Evolutionary conservation across 2,329 filamentous ascomycete genomes (phyloP), one percentile per base, ranked within the genome.

Genomic region (Colletotrichum somersetense): DNA sequence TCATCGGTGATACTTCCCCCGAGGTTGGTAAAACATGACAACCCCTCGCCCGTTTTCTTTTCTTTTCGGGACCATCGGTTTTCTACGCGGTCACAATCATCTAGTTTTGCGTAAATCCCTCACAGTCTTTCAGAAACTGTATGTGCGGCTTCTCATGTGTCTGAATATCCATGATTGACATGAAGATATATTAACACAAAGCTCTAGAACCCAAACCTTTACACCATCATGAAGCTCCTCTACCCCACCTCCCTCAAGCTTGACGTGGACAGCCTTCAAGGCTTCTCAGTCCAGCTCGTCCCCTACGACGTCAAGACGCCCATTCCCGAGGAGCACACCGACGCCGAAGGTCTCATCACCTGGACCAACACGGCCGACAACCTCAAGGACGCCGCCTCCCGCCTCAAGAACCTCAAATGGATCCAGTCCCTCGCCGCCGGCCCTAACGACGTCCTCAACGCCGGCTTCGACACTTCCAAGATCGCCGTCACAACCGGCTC

Each of bases 381-480:
- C 82, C 88, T 92, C 71, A 80, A 84, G 30, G 87, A 91, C 77
- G 89, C 89, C 61, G 87, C 85, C 2, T 75, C 78, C 62, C 85
- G 86, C 71, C 82, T 91, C 78, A 86, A 83, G 67, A 87, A 89
- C 52, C 83, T 92, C 18, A 84, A 84, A 74, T 92, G 89, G 89
- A 91, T 92, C 79, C 90, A 92, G 77, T 90, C 88, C 0, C 88
- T 91, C 44, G 90, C 90, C 46, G 89, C 90, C 0, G 90, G 90
- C 0, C 90, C 90, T 75, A 91, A 91, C 78, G 90, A 91, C 77
- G 89, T 91, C 20, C 85, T 91, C 23, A 79, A 78, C 63, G 90
- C 89, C 35, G 90, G 89, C 67, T 91, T 92, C 79, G 86, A 89
- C 77, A 75, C 83, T 12, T 78, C 82, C 65, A 81, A 82, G 64